phyloP scores from a whole-genome alignment of 176 grass and related monocot genomes.

The Musa beccarii region DNA sequence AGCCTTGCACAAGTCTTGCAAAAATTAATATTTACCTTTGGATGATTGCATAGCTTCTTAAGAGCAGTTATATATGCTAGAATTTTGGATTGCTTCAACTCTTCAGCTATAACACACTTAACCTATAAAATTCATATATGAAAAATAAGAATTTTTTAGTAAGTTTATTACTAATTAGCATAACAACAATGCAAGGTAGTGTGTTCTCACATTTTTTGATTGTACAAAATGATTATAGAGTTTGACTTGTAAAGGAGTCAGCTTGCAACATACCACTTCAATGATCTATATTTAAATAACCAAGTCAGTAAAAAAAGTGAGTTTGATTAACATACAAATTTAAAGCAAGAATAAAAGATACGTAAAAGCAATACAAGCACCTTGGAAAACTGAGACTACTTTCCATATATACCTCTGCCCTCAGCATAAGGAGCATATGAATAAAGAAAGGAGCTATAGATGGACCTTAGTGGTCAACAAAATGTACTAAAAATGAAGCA shows the following conservation, averaged over 20 bases:
- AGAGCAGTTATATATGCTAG: constrained; percentile 96
- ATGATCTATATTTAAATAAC: constrained; percentile 52
- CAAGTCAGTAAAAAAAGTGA: constrained; percentile 17
- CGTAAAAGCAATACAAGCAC: neutral
- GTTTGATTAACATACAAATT: neutral
- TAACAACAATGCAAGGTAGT: neutral
- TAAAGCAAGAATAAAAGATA: neutral
- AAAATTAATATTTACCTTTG: constrained; percentile 52
- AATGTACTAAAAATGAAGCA: neutral
- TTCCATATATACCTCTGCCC: neutral
- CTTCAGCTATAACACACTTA: constrained; percentile 65
- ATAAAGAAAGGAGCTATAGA: neutral
- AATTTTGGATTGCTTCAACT: constrained; percentile 77
- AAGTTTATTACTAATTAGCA: neutral
- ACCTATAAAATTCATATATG: constrained; percentile 45
- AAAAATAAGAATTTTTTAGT: constrained; percentile 7
- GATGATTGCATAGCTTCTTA: constrained; percentile 98
- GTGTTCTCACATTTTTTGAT: constrained; percentile 88
- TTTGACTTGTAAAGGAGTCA: constrained; percentile 67
- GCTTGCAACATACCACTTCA: constrained; percentile 95
- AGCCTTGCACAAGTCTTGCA: neutral
- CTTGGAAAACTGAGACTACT: neutral
- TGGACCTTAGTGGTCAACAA: neutral
- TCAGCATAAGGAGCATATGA: neutral
- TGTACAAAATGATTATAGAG: constrained; percentile 95